phyloP scores from a whole-genome alignment of 768 basidiomycete species.

The Mycena crocata region DNA sequence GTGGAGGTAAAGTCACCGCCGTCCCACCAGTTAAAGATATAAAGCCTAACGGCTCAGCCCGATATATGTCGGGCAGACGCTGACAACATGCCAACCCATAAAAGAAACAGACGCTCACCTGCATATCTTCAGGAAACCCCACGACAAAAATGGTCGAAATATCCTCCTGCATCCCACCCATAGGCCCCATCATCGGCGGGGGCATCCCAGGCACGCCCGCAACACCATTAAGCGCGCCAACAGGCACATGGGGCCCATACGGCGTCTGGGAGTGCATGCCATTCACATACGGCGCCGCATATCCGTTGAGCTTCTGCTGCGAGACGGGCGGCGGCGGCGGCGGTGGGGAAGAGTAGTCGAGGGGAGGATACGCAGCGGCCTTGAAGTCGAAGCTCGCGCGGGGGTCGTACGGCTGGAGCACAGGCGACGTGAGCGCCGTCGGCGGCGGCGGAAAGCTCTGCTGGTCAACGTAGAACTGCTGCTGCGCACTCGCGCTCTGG shows the following conservation, averaged over 20 bases:
- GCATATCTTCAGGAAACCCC: slow-evolving; percentile 99
- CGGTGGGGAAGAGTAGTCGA: no score
- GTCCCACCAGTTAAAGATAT: no score
- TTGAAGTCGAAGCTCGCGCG: slow-evolving; percentile 47
- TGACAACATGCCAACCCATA: no score
- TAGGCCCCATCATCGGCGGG: slow-evolving; percentile 39
- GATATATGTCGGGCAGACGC: no score
- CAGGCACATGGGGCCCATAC: slow-evolving; percentile 75
- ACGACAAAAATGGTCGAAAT: slow-evolving; percentile 98
- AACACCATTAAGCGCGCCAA: slow-evolving; percentile 38
- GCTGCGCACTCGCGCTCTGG: slow-evolving; percentile 32
- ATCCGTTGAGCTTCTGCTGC: slow-evolving; percentile 50
- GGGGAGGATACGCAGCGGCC: slow-evolving; percentile 46
- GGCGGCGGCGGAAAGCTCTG: slow-evolving; percentile 27
- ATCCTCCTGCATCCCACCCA: slow-evolving; percentile 71
- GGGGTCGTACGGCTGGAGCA: slow-evolving; percentile 44
- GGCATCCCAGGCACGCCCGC: slow-evolving; percentile 42
- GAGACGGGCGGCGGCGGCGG: no score
- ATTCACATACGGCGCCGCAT: slow-evolving; percentile 45
- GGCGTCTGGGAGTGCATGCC: slow-evolving; percentile 78
- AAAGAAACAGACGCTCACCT: slow-evolving; percentile 61
- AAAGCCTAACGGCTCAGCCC: no score
- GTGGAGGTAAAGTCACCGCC: no score
- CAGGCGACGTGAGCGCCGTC: slow-evolving; percentile 31
- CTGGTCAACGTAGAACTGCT: slow-evolving; percentile 28